phyloP scores from a whole-genome alignment of 2,329 filamentous ascomycete species.

The Aureobasidium mangrovei region DNA sequence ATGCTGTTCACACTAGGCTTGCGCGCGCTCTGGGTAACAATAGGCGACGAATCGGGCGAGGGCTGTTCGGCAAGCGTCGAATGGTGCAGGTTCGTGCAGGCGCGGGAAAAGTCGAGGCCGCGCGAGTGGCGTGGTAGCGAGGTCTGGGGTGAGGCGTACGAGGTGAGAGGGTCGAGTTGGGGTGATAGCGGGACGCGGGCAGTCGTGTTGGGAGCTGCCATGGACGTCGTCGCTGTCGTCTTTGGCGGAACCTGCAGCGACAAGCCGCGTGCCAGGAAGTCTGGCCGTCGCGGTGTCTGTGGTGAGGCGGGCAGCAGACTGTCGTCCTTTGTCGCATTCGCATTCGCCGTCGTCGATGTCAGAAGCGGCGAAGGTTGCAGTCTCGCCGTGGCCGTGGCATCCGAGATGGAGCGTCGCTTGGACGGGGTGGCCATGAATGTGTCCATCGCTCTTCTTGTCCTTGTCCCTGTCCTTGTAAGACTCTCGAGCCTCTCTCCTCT shows the following conservation, averaged over 20 bases:
- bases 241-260: constrained; percentile 60
- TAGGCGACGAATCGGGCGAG: constrained; percentile 84
- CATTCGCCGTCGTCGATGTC: constrained; percentile 28
- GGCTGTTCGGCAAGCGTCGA: constrained; percentile 84
- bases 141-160: constrained; percentile 78
- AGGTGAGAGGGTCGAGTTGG: constrained; percentile 74
- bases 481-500: background rate
- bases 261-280: constrained; percentile 54
- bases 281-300: constrained; percentile 60
- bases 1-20: constrained; percentile 35
- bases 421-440: constrained; percentile 24
- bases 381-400: constrained; percentile 28
- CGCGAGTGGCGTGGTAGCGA: constrained; percentile 82
- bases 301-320: constrained; percentile 32
- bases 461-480: background rate
- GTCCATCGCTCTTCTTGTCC: background rate
- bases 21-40: constrained; percentile 58
- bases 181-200: constrained; percentile 67
- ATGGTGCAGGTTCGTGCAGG: constrained; percentile 89
- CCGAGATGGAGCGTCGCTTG: constrained; percentile 38
- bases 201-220: constrained; percentile 37
- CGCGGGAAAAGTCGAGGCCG: constrained; percentile 85
- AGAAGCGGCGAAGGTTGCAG: constrained; percentile 40
- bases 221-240: constrained; percentile 32
- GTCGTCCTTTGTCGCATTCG: constrained; percentile 36